Base-by-base conservation (phyloP, 345 rosid genomes). In the rapeseed (Brassica napus) region DNA sequence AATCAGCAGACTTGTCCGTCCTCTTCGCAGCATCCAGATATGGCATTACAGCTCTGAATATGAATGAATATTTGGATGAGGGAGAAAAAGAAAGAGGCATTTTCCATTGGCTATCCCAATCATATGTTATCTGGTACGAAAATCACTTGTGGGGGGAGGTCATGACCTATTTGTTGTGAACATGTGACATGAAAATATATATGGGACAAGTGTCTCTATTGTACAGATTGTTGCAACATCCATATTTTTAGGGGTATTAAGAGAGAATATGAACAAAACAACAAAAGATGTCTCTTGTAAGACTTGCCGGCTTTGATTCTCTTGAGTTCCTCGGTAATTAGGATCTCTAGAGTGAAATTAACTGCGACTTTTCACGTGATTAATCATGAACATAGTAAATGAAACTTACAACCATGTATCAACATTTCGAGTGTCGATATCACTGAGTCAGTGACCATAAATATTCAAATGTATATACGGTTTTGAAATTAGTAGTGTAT, bases 171-270 rank as follows among this genome's bases (percentile, higher is more conserved):
- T 58, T 60, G 72, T 71, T 35, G 42, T 35, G 42, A 35, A 35
- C 42, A 8, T 81, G 70, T 66, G 73, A 66, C 77, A 66, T 81
- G 77, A 47, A 59, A 71, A 71, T 71, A 65, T 81, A 58, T 80
- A 70, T 64, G 77, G 68, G 76, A 70, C 76, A 32, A 54, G 76
- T 61, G 71, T 80, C 72, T 44, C 82, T 63, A 69, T 63, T 81
- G 83, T 81, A 81, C 67, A 81, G 83, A 75, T 76, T 76, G 65
- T 77, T 77, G 78, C 71, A 73, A 26, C 71, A 68, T 73, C 55
- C 64, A 66, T 82, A 69, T 55, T 76, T 34, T 77, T 74, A 73
- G 72, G 77, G 79, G 44, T 16, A 26, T 37, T 65, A 69, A 63
- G 60, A 39, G 63, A 8, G 14, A 24, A 23, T 47, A 23, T 47